Evolutionary conservation across 2,329 filamentous ascomycete species (phyloP).

Genomic region (Fusarium nygamai): DNA sequence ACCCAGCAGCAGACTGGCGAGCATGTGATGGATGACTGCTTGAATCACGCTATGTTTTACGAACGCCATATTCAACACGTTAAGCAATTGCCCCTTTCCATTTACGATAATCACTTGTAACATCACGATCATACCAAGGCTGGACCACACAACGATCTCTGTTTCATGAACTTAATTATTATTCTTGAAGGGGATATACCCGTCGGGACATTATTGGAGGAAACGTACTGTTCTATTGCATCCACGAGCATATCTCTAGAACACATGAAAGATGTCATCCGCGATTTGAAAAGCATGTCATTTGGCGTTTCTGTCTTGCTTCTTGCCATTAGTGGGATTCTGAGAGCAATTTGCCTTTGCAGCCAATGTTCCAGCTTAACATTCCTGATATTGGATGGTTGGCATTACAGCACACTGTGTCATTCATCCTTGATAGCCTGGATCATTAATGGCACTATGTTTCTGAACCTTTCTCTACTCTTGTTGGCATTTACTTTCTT

Average conservation of each 20-base stretch:
- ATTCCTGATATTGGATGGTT: constrained; percentile 3
- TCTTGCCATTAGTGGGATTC: background rate
- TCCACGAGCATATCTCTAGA: constrained; percentile 17
- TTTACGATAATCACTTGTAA: constrained; percentile 37
- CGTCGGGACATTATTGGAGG: constrained; percentile 44
- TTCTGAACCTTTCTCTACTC: background rate
- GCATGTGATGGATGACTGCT: constrained; percentile 53
- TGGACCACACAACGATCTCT: constrained; percentile 37
- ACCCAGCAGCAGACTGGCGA: constrained; percentile 67
- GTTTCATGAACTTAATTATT: constrained; percentile 34
- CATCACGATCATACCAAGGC: constrained; percentile 38
- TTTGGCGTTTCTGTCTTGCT: constrained; percentile 20
- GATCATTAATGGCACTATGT: background rate
- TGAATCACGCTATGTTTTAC: constrained; percentile 23
- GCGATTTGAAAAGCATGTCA: constrained; percentile 23
- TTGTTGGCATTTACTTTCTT: background rate
- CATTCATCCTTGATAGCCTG: background rate
- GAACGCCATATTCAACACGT: constrained; percentile 9
- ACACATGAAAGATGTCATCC: constrained; percentile 22
- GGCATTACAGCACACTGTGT: background rate
- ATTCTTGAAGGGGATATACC: constrained; percentile 46
- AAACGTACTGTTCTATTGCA: constrained; percentile 11
- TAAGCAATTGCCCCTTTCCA: constrained; percentile 11
- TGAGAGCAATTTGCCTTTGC: constrained; percentile 3
- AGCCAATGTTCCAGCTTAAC: background rate